A percentile compares a stretch with the other conserved stretches of the same genome.
Conservation (phyloP, 2,329 filamentous ascomycete species). For the Aulographum hederae region DNA sequence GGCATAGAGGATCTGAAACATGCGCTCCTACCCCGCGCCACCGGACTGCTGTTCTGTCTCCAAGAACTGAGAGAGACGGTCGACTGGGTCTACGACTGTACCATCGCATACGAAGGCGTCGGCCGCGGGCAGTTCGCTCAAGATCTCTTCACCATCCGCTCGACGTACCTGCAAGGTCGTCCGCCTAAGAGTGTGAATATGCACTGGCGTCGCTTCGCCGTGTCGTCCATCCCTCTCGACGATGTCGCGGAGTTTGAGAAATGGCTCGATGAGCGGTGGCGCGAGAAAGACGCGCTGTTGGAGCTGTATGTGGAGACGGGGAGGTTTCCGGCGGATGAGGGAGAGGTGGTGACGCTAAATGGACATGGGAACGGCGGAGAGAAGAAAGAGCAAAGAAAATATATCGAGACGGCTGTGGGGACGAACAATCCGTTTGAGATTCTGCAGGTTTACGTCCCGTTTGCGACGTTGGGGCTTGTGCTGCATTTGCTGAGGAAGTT, state of each 20-base stretch:
- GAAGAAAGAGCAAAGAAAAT: too few relatives aligned
- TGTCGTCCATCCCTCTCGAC: slow-evolving; percentile 64
- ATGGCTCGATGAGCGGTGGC: slow-evolving; percentile 75
- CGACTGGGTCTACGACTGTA: slow-evolving; percentile 82
- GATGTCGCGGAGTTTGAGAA: slow-evolving; percentile 53
- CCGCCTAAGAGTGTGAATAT: slow-evolving; percentile 91
- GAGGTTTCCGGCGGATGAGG: slow-evolving; percentile 57
- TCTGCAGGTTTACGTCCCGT: not conserved
- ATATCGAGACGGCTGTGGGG: not conserved
- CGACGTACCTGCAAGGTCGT: slow-evolving; percentile 75
- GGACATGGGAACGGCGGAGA: too few relatives aligned
- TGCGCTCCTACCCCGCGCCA: slow-evolving; percentile 58
- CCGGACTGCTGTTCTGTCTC: slow-evolving; percentile 63
- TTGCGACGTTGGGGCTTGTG: not conserved
- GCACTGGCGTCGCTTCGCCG: slow-evolving; percentile 76
- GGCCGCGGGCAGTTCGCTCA: slow-evolving; percentile 52
- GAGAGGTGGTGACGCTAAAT: too few relatives aligned
- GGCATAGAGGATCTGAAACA: slow-evolving; percentile 53
- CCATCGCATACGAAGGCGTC: slow-evolving; percentile 85
- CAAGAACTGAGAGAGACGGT: slow-evolving; percentile 56
- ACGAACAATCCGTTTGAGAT: not conserved
- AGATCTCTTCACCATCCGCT: slow-evolving; percentile 67
- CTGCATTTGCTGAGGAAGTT: not conserved
- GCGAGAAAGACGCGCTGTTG: slow-evolving; percentile 76
- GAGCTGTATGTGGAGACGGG: slow-evolving; percentile 58